These are phyloP conservation scores for Aspergillus hancockii DNA, from an alignment of 495 filamentous ascomycete genomes.

Conservation along the genomic window DNA sequence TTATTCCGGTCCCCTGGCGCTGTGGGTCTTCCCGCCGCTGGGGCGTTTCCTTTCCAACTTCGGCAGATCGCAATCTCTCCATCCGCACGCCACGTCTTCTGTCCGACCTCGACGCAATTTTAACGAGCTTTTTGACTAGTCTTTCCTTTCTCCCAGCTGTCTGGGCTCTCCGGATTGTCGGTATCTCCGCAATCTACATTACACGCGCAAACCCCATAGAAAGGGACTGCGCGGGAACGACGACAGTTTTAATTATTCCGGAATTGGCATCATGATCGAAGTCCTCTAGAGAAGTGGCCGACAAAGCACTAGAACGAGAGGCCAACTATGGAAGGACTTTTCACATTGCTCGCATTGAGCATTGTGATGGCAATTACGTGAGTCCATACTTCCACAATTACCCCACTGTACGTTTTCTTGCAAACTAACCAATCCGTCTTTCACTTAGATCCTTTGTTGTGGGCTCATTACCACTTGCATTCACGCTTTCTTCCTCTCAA, in stretches of 20 bases:
- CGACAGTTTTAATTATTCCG: slow-evolving; percentile 8
- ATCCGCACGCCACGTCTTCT: slow-evolving; percentile 27
- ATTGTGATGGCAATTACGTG: slow-evolving; percentile 95
- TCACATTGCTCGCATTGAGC: slow-evolving; percentile 82
- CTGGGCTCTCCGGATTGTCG: neutral
- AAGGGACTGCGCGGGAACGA: neutral
- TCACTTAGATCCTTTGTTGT: slow-evolving; percentile 83
- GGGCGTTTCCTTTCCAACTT: slow-evolving; percentile 18
- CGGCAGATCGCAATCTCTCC: slow-evolving; percentile 24
- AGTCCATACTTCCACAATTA: slow-evolving; percentile 28
- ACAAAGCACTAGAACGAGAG: slow-evolving; percentile 18
- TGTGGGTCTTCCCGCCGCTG: slow-evolving; percentile 14
- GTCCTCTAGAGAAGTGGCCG: slow-evolving; percentile 23
- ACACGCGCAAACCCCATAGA: neutral
- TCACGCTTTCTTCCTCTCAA: slow-evolving; percentile 86
- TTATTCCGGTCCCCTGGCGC: slow-evolving; percentile 8
- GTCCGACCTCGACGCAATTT: slow-evolving; percentile 4
- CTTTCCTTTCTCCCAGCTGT: neutral
- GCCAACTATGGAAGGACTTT: slow-evolving; percentile 71
- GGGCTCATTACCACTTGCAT: slow-evolving; percentile 87
- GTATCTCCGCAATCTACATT: neutral
- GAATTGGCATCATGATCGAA: slow-evolving; percentile 28
- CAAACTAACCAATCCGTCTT: slow-evolving; percentile 18
- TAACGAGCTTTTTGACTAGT: neutral
- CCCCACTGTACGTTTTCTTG: neutral